Conservation (phyloP, 1,284 basidiomycete species). For the Trichosporon faecale region DNA sequence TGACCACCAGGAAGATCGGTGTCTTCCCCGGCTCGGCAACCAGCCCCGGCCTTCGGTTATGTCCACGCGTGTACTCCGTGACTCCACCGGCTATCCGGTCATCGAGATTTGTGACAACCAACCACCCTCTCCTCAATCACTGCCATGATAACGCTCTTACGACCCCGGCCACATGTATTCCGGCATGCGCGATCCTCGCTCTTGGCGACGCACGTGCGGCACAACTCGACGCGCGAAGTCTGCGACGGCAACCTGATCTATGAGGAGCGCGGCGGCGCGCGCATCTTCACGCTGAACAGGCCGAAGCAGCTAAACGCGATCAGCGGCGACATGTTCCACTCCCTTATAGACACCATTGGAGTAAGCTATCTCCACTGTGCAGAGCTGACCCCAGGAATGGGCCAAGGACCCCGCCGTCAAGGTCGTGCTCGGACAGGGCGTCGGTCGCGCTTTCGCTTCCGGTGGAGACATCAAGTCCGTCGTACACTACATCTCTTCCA, state of each 20-base stretch:
- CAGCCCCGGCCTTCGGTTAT: neutral
- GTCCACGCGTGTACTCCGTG: neutral
- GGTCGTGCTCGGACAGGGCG: constrained; percentile 16
- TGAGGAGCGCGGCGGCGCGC: constrained; percentile 4
- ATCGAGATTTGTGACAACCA: neutral
- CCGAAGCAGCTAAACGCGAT: constrained; percentile 81
- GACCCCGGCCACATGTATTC: neutral
- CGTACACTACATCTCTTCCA: neutral
- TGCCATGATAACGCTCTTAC: neutral
- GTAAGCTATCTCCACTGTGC: neutral
- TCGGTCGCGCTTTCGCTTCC: constrained; percentile 15
- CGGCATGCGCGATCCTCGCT: neutral
- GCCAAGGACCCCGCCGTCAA: constrained; percentile 12
- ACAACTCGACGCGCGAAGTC: neutral
- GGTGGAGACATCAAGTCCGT: constrained; percentile 21
- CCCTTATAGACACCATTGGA: constrained; percentile 58
- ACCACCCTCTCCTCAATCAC: neutral
- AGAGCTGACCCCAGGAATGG: constrained; percentile 60
- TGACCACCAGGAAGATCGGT: neutral
- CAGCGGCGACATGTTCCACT: constrained; percentile 72
- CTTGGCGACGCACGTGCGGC: neutral
- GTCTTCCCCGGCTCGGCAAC: neutral
- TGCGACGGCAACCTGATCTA: neutral
- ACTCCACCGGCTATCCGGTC: neutral
- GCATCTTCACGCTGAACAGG: constrained; percentile 59